A percentile compares a stretch with the other conserved stretches of the same genome.
Conservation (phyloP, 2,329 filamentous ascomycete species). For the Phialemonium atrogriseum region DNA sequence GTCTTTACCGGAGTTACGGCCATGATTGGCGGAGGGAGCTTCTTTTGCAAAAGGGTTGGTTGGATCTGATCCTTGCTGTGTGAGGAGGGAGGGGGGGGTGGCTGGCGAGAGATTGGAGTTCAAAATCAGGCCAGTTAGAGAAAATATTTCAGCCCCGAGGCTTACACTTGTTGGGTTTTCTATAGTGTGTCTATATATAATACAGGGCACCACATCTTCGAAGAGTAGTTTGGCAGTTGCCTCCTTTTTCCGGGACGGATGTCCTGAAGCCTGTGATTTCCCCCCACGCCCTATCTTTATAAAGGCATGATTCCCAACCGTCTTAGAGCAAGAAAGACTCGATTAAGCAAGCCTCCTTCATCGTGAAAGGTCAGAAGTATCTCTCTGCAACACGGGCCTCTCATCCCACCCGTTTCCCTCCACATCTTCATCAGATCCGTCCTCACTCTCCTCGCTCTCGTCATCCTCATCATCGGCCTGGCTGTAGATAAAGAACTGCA, state of each 20-base stretch:
- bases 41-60: constrained; percentile 28
- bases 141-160: no score
- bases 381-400: constrained; percentile 27
- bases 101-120: no score
- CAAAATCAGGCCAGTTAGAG: no score
- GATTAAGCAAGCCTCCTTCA: constrained; percentile 5
- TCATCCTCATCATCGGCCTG: constrained; percentile 29
- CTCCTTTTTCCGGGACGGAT: no score
- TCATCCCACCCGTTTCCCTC: constrained; percentile 28
- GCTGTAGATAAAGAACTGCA: constrained; percentile 83
- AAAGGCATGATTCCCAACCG: no score
- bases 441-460: constrained; percentile 16
- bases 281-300: no score
- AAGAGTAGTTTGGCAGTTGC: no score
- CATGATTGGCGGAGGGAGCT: constrained; percentile 35
- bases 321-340: background rate
- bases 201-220: no score
- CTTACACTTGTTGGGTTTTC: no score
- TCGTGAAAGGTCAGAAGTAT: constrained; percentile 13
- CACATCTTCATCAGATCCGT: constrained; percentile 20
- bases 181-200: no score
- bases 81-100: no score
- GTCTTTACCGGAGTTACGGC: constrained; percentile 49
- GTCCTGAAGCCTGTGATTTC: no score
- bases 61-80: constrained; percentile 21